phyloP scores from a whole-genome alignment of 2,329 filamentous ascomycete genomes.

The Plenodomus tracheiphilus region DNA sequence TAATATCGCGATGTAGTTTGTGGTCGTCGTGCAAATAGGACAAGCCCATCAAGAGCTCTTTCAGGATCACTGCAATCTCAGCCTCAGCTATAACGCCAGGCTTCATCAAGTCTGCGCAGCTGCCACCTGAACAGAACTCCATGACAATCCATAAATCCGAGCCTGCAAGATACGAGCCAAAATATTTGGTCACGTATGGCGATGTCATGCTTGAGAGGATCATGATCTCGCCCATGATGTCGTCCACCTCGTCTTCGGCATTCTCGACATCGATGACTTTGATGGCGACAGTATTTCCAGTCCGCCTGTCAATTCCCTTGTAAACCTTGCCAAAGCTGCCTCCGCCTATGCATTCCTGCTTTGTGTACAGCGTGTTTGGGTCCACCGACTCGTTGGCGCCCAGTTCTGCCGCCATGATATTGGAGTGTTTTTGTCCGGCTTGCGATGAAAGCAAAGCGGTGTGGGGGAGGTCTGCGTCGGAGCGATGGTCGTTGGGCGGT shows the following conservation, averaged over 20 bases:
- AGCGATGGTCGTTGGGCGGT: background rate
- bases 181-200: slow-evolving; percentile 95
- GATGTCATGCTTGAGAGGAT: slow-evolving; percentile 96
- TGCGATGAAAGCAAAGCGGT: background rate
- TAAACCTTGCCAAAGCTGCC: slow-evolving; percentile 99
- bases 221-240: slow-evolving; percentile 98
- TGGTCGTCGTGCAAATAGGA: slow-evolving; percentile 95
- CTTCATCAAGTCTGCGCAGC: slow-evolving; percentile 94
- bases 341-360: slow-evolving; percentile 73
- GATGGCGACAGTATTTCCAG: slow-evolving; percentile 92
- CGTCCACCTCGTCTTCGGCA: slow-evolving; percentile 98
- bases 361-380: slow-evolving; percentile 89
- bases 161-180: slow-evolving; percentile 94
- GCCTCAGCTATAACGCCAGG: slow-evolving; percentile 89
- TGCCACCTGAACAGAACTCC: slow-evolving; percentile 97
- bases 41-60: slow-evolving; percentile 84
- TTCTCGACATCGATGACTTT: slow-evolving; percentile 99
- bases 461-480: background rate
- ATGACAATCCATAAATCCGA: slow-evolving; percentile 99
- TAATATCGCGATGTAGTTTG: slow-evolving; percentile 95
- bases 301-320: slow-evolving; percentile 95
- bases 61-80: slow-evolving; percentile 93
- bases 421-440: background rate
- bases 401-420: slow-evolving; percentile 32
- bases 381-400: slow-evolving; percentile 64